Percentiles rank a stretch among this genome's conserved stretches.
Evolutionary conservation across 345 rosid species (phyloP).

Genomic region (Physaria fendleri): DNA sequence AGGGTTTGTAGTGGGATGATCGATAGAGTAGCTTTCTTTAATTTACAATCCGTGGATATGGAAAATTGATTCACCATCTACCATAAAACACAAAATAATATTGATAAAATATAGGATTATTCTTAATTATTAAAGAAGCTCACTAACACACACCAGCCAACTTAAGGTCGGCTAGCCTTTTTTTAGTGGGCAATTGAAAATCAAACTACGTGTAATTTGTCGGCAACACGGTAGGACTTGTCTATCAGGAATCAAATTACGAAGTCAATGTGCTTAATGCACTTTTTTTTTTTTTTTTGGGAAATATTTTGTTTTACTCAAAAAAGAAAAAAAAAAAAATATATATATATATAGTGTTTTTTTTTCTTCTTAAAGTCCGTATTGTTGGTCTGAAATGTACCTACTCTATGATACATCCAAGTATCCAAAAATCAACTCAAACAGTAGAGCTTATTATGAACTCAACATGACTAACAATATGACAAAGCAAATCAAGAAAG

Average conservation of each 20-base stretch:
- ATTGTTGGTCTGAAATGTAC: too few relatives aligned
- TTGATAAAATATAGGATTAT: not conserved
- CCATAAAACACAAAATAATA: not conserved
- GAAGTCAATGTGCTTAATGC: not conserved
- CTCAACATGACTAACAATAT: not conserved
- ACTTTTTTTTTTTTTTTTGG: not conserved
- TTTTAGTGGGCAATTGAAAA: not conserved
- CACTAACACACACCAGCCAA: conserved; percentile 19
- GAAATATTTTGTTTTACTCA: not conserved
- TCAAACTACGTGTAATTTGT: conserved; percentile 23
- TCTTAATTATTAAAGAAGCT: too few relatives aligned
- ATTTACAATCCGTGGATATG: conserved; percentile 6
- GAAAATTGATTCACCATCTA: not conserved
- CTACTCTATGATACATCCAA: conserved; percentile 13
- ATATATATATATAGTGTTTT: too few relatives aligned
- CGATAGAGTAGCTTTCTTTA: not conserved
- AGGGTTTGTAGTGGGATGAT: conserved; percentile 16
- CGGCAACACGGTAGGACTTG: conserved; percentile 13
- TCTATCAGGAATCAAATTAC: not conserved
- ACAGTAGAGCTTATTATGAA: not conserved
- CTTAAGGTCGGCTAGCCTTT: conserved; percentile 13
- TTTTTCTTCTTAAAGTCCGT: too few relatives aligned
- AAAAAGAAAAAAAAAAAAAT: too few relatives aligned
- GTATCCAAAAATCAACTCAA: not conserved
- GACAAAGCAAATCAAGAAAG: not conserved